Evolutionary conservation across 129 eudicot species (phyloP).

Genomic region (Calendula officinalis): DNA sequence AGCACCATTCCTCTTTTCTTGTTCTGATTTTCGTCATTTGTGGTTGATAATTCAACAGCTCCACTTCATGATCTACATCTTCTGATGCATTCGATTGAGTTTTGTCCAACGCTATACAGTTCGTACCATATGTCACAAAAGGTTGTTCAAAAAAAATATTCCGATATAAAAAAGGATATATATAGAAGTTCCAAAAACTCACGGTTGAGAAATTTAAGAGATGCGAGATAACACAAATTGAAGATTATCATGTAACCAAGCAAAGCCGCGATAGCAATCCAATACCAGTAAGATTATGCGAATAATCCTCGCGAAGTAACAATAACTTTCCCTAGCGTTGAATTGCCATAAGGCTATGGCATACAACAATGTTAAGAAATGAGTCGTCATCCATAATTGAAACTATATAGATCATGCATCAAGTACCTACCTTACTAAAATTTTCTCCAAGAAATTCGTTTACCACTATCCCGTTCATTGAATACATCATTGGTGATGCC

Average conservation of each 20-base stretch:
- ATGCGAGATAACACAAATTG: slow-evolving; percentile 38
- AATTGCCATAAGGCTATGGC: slow-evolving; percentile 23
- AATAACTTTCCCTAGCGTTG: slow-evolving; percentile 17
- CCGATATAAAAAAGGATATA: background rate
- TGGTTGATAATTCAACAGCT: slow-evolving; percentile 30
- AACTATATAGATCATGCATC: background rate
- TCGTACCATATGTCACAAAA: background rate
- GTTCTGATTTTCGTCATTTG: slow-evolving; percentile 11
- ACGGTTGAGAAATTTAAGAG: slow-evolving; percentile 65
- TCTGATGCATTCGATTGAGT: slow-evolving; percentile 40
- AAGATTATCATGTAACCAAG: slow-evolving; percentile 49
- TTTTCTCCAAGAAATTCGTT: slow-evolving; percentile 30
- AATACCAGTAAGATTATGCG: slow-evolving; percentile 59
- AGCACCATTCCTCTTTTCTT: slow-evolving; percentile 80
- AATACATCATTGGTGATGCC: slow-evolving; percentile 35
- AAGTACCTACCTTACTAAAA: slow-evolving; percentile 11
- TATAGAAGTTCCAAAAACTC: slow-evolving; percentile 28
- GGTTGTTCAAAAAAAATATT: background rate
- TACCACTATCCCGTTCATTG: slow-evolving; percentile 26
- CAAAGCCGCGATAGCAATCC: slow-evolving; percentile 74
- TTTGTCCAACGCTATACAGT: slow-evolving; percentile 52
- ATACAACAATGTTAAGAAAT: background rate
- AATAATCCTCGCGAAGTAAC: slow-evolving; percentile 44
- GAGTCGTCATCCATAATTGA: background rate
- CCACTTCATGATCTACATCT: slow-evolving; percentile 29